A percentile compares a stretch with the other conserved stretches of the same genome.
Conservation (phyloP, 345 rosid genomes). For the Brassica juncea region DNA sequence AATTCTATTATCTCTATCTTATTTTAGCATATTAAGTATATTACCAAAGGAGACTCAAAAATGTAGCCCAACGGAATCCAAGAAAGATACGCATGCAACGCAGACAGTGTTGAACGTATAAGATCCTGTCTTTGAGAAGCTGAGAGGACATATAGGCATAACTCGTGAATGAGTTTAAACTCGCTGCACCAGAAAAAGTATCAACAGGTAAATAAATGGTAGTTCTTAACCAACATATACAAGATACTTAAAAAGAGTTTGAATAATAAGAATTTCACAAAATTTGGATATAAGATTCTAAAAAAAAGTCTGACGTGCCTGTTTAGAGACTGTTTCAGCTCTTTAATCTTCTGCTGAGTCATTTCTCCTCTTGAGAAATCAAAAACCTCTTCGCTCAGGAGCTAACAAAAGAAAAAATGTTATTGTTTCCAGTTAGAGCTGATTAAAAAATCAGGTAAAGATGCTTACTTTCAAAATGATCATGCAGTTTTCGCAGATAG, state of each 20-base stretch:
- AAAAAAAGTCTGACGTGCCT: slow-evolving; percentile 47
- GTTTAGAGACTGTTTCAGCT: slow-evolving; percentile 93
- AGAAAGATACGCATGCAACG: slow-evolving; percentile 97
- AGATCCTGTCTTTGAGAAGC: slow-evolving; percentile 97
- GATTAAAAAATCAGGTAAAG: slow-evolving; percentile 12
- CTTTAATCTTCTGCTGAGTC: slow-evolving; percentile 97
- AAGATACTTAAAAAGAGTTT: neutral
- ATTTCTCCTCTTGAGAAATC: slow-evolving; percentile 99
- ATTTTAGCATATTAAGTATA: slow-evolving; percentile 17
- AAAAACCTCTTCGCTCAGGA: slow-evolving; percentile 97
- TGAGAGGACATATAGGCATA: slow-evolving; percentile 94
- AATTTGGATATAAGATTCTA: neutral
- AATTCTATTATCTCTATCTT: neutral
- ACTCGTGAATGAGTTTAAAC: slow-evolving; percentile 96
- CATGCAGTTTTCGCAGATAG: slow-evolving; percentile 99
- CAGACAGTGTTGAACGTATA: slow-evolving; percentile 86
- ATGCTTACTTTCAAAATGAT: slow-evolving; percentile 76
- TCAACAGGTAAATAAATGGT: slow-evolving; percentile 14
- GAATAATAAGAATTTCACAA: neutral
- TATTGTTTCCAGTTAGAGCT: slow-evolving; percentile 12
- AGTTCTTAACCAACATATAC: slow-evolving; percentile 10
- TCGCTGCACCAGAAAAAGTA: slow-evolving; percentile 64
- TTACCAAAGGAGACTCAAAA: slow-evolving; percentile 95
- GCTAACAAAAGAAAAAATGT: slow-evolving; percentile 51
- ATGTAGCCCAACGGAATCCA: slow-evolving; percentile 99